phyloP scores from a whole-genome alignment of 2,329 filamentous ascomycete species.

The Aspergillus sojae region DNA sequence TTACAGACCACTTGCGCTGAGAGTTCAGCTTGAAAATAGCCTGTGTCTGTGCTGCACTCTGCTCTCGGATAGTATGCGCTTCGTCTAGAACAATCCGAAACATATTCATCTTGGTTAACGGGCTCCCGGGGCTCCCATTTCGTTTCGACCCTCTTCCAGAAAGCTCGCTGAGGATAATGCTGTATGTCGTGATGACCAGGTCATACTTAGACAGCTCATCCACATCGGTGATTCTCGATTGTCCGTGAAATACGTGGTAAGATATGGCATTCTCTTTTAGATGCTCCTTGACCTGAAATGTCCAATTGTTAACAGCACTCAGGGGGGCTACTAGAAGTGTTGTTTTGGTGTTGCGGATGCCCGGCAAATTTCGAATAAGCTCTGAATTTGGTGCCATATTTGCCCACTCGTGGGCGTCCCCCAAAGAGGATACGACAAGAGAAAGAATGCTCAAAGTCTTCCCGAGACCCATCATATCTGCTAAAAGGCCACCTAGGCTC shows the following conservation, averaged over 20 bases:
- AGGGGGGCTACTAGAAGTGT: constrained; percentile 88
- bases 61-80: constrained; percentile 90
- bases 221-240: constrained; percentile 70
- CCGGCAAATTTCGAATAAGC: constrained; percentile 33
- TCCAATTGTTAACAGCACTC: constrained; percentile 92
- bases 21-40: constrained; percentile 79
- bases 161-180: constrained; percentile 80
- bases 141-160: constrained; percentile 65
- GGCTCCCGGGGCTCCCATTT: constrained; percentile 59
- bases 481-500: constrained; percentile 72
- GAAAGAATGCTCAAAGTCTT: constrained; percentile 86
- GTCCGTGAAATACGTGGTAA: constrained; percentile 85
- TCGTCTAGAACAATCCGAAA: constrained; percentile 94
- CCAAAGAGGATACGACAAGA: constrained; percentile 68
- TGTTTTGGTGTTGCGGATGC: constrained; percentile 68
- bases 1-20: constrained; percentile 91
- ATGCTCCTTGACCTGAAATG: constrained; percentile 85
- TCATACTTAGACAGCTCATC: constrained; percentile 73
- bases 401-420: constrained; percentile 66
- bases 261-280: constrained; percentile 65
- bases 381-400: constrained; percentile 51
- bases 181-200: constrained; percentile 89
- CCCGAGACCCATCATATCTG: constrained; percentile 87
- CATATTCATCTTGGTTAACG: constrained; percentile 80
- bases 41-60: constrained; percentile 78